These are phyloP conservation scores for Tubosaeta sp. DNA, from an alignment of 768 basidiomycete genomes.

Conservation along the genomic window DNA sequence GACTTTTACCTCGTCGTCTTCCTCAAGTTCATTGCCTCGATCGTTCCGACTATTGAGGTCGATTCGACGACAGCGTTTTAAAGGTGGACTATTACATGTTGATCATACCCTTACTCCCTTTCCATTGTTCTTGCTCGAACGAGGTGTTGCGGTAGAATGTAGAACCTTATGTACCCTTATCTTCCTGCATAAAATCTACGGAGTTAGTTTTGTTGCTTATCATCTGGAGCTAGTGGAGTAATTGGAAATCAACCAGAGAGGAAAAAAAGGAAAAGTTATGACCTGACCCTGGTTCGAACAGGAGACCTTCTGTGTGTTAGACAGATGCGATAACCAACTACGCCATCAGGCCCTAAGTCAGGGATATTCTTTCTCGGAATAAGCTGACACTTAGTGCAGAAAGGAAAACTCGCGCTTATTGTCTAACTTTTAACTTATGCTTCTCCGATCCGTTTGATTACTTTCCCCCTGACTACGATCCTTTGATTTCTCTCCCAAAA, in stretches of 20 bases:
- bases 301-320: slow-evolving; percentile 74
- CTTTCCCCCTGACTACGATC: slow-evolving; percentile 48
- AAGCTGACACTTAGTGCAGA: background rate
- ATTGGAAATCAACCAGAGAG: too few species aligned
- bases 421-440: slow-evolving; percentile 14
- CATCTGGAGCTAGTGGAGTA: background rate
- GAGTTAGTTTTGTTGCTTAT: background rate
- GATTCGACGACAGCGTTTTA: slow-evolving; percentile 82
- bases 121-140: background rate
- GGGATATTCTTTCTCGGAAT: background rate
- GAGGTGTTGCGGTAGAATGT: slow-evolving; percentile 16
- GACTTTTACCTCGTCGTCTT: slow-evolving; percentile 98
- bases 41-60: slow-evolving; percentile 98
- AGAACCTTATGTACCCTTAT: slow-evolving; percentile 20
- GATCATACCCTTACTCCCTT: slow-evolving; percentile 13
- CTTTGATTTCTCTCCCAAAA: slow-evolving; percentile 92
- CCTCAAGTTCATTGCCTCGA: slow-evolving; percentile 98
- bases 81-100: slow-evolving; percentile 7
- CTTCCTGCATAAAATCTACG: slow-evolving; percentile 14
- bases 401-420: background rate
- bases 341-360: slow-evolving; percentile 25
- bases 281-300: slow-evolving; percentile 60
- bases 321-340: slow-evolving; percentile 76
- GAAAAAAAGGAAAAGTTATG: background rate
- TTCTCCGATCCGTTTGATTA: slow-evolving; percentile 54